These are phyloP conservation scores for Posidonia oceanica DNA, from an alignment of 116 monocot species.

Conservation along the genomic window DNA sequence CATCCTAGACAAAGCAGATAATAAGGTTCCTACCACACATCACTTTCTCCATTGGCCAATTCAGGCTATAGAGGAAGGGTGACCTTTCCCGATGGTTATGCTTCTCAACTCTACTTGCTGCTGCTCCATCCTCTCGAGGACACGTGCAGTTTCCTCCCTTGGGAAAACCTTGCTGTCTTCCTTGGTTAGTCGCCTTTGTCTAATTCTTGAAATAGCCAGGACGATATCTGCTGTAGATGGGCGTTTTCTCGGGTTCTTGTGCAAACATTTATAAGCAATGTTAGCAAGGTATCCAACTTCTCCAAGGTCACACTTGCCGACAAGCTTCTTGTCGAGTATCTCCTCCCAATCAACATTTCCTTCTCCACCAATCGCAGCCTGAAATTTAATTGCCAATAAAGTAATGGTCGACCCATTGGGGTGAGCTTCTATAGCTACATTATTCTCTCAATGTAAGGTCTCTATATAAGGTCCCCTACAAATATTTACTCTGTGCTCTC, in stretches of 20 bases:
- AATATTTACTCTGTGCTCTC: no score
- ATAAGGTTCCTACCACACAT: no score
- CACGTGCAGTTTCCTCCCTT: slow-evolving; percentile 14
- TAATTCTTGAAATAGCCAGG: slow-evolving; percentile 49
- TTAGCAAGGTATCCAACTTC: slow-evolving; percentile 58
- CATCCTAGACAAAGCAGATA: no score
- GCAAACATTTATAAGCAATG: slow-evolving; percentile 53
- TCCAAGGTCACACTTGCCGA: slow-evolving; percentile 25
- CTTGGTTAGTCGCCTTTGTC: slow-evolving; percentile 16
- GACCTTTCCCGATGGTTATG: slow-evolving; percentile 31
- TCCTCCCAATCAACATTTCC: slow-evolving; percentile 80
- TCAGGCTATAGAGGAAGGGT: slow-evolving; percentile 11
- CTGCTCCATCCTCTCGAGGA: slow-evolving; percentile 44
- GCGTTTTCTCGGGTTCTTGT: slow-evolving; percentile 59
- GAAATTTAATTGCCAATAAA: slow-evolving; percentile 8
- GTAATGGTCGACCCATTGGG: neutral
- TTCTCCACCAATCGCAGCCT: slow-evolving; percentile 66
- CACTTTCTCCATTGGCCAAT: neutral
- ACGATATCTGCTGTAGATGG: slow-evolving; percentile 67
- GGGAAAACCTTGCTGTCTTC: slow-evolving; percentile 15
- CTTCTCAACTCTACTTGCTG: slow-evolving; percentile 56
- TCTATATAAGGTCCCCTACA: neutral
- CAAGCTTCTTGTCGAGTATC: slow-evolving; percentile 72
- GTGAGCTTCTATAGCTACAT: neutral
- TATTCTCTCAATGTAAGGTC: neutral